Conservation (phyloP, 345 rosid genomes). For the Citrus mangshanensis region DNA sequence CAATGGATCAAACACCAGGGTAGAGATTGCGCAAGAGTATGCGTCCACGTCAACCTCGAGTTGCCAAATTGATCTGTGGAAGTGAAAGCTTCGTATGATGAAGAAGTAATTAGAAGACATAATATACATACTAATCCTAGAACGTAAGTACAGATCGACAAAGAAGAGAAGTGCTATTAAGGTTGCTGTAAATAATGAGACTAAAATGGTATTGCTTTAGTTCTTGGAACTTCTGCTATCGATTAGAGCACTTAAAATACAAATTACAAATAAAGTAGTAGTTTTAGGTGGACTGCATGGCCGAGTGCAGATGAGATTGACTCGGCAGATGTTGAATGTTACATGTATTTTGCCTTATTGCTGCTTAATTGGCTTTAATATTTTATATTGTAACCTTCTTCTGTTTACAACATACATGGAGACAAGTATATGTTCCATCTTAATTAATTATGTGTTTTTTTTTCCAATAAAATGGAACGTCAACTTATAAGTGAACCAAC, state of each 20-base stretch:
- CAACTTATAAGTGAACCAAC: no score
- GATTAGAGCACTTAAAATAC: conserved; percentile 7
- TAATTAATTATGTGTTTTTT: no score
- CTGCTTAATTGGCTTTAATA: conserved; percentile 11
- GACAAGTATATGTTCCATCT: no score
- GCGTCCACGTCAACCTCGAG: conserved; percentile 64
- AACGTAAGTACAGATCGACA: conserved; percentile 26
- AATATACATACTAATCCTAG: conserved; percentile 37
- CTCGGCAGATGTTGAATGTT: conserved; percentile 23
- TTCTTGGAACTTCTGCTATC: conserved; percentile 19
- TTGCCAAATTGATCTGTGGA: conserved; percentile 89
- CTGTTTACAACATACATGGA: background rate
- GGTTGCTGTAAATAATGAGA: conserved; percentile 64
- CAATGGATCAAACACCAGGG: conserved; percentile 41
- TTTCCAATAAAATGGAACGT: no score
- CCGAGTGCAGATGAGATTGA: conserved; percentile 24
- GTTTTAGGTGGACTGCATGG: conserved; percentile 21
- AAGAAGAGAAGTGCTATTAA: conserved; percentile 22
- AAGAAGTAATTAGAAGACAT: conserved; percentile 20
- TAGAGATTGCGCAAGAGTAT: conserved; percentile 53
- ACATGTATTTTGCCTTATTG: conserved; percentile 23
- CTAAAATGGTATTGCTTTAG: conserved; percentile 41
- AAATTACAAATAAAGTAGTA: conserved; percentile 27
- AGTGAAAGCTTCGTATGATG: conserved; percentile 37
- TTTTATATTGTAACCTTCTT: conserved; percentile 10